These are phyloP conservation scores for Syncephalastrum contaminatum DNA, from an alignment of 371 early-diverging fungal species.

Conservation along the genomic window DNA sequence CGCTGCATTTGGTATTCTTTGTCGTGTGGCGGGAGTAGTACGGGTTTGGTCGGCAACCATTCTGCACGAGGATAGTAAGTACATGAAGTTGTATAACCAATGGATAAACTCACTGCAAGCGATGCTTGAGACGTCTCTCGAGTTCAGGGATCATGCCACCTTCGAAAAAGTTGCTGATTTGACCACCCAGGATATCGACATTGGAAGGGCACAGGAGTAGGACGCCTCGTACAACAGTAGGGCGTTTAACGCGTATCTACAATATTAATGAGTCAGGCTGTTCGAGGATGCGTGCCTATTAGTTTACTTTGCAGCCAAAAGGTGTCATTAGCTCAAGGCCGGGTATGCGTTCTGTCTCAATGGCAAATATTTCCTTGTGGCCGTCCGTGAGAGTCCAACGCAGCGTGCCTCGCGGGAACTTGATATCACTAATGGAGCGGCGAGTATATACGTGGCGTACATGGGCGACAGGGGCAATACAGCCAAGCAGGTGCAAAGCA, in stretches of 20 bases:
- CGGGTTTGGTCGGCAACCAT: too few species aligned
- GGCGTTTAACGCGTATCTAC: conserved; percentile 33
- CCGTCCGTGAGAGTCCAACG: conserved; percentile 42
- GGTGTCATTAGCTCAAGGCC: conserved; percentile 30
- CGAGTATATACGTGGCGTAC: conserved; percentile 31
- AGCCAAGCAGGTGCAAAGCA: conserved; percentile 24
- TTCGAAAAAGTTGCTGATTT: conserved; percentile 25
- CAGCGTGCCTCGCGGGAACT: conserved; percentile 33
- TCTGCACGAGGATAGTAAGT: background rate
- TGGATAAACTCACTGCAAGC: conserved; percentile 15
- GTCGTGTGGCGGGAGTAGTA: too few species aligned
- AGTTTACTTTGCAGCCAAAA: conserved; percentile 42
- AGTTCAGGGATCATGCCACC: conserved; percentile 32
- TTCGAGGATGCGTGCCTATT: background rate
- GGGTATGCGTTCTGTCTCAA: conserved; percentile 31
- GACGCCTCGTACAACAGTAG: conserved; percentile 34
- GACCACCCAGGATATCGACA: conserved; percentile 35
- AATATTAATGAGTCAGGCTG: background rate
- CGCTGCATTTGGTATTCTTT: too few species aligned
- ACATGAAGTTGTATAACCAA: background rate
- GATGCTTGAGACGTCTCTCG: conserved; percentile 21
- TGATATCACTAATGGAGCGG: conserved; percentile 14
- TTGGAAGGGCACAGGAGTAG: conserved; percentile 25
- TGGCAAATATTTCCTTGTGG: conserved; percentile 24
- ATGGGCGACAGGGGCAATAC: conserved; percentile 18